A percentile compares a stretch with the other conserved stretches of the same genome.
Conservation (phyloP, 164 flowering plant species). For the Houttuynia cordata region DNA sequence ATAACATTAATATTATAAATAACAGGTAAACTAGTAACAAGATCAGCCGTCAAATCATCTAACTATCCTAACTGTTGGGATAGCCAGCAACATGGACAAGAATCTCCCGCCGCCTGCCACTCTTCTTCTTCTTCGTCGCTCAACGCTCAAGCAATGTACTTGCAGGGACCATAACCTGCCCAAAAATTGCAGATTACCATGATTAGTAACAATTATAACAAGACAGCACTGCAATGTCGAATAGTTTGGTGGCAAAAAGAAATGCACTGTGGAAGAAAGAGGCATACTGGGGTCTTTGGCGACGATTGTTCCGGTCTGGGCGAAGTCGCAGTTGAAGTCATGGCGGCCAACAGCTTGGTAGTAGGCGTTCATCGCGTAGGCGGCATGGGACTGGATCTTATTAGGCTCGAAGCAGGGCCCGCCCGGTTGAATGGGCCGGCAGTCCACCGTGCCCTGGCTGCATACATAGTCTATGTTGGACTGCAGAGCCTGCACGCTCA, state of each 20-base stretch:
- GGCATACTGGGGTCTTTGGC: constrained; percentile 57
- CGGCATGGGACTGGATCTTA: constrained; percentile 50
- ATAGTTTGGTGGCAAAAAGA: no score
- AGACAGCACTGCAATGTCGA: no score
- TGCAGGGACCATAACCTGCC: not conserved
- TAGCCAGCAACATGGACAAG: no score
- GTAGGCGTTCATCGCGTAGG: constrained; percentile 74
- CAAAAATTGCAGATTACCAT: not conserved
- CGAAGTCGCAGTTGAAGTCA: constrained; percentile 55
- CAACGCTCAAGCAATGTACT: not conserved
- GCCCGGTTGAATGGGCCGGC: constrained; percentile 57
- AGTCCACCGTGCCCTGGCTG: constrained; percentile 34
- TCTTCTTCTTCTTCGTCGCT: no score
- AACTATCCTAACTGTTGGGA: no score
- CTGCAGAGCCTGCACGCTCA: constrained; percentile 39
- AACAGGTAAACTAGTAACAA: no score
- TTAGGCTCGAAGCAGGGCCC: constrained; percentile 68
- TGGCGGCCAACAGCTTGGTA: constrained; percentile 46
- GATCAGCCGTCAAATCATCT: no score
- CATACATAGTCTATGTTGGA: constrained; percentile 68
- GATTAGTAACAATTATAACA: no score
- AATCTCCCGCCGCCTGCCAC: no score
- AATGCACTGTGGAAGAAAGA: no score
- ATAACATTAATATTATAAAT: no score
- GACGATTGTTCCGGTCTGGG: constrained; percentile 39